phyloP scores from a whole-genome alignment of 257 asterid genomes.

The Fraxinus pennsylvanica region DNA sequence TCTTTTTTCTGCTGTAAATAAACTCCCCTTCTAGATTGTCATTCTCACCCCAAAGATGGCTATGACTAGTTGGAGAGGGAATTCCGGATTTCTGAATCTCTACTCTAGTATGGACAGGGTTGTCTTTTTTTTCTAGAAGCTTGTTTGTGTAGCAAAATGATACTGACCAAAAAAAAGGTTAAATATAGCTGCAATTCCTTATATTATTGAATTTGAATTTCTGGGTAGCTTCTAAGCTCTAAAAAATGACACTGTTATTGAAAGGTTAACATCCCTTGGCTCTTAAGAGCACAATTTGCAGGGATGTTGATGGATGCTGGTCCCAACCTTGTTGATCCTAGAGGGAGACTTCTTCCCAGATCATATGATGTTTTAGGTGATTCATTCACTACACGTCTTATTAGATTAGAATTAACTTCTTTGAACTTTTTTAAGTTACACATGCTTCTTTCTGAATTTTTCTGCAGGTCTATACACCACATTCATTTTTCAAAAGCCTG shows the following conservation, averaged over 20 bases:
- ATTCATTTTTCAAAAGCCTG: constrained; percentile 88
- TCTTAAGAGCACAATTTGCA: constrained; percentile 65
- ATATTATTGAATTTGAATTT: constrained; percentile 8
- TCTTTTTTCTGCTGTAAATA: no score
- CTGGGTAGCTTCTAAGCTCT: not conserved
- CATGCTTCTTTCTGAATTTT: not conserved
- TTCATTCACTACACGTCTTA: constrained; percentile 3
- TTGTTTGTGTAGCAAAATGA: constrained; percentile 4
- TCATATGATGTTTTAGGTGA: constrained; percentile 84
- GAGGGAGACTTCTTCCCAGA: constrained; percentile 89
- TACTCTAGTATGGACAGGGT: constrained; percentile 6
- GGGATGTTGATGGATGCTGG: constrained; percentile 78
- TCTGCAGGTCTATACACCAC: constrained; percentile 81
- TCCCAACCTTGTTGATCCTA: constrained; percentile 72
- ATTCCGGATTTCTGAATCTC: not conserved
- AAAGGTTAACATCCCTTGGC: constrained; percentile 20
- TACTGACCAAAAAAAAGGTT: not conserved
- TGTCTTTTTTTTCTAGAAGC: constrained; percentile 12
- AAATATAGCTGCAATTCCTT: not conserved
- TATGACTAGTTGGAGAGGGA: not conserved
- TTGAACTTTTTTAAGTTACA: not conserved
- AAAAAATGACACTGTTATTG: not conserved
- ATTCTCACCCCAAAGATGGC: not conserved
- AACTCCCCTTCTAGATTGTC: not conserved
- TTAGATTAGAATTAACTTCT: constrained; percentile 1